phyloP scores from a whole-genome alignment of 331 rosid species.

The Telfairia occidentalis region DNA sequence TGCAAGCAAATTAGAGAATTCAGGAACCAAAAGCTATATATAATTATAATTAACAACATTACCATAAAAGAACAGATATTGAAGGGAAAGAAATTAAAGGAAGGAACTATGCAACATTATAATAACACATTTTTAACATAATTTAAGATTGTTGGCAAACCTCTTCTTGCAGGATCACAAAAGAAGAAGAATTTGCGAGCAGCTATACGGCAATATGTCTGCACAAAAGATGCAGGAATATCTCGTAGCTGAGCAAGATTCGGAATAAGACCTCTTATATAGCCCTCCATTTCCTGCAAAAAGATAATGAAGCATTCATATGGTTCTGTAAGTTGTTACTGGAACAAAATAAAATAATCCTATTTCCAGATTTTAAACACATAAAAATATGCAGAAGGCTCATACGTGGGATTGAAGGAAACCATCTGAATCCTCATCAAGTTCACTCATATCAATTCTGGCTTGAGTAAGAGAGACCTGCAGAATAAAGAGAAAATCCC shows the following conservation, averaged over 20 bases:
- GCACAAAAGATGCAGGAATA: conserved; percentile 57
- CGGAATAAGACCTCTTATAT: conserved; percentile 90
- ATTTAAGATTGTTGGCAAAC: conserved; percentile 29
- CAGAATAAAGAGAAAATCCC: conserved; percentile 17
- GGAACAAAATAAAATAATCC: neutral
- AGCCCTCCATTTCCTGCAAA: conserved; percentile 84
- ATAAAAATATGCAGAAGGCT: conserved; percentile 18
- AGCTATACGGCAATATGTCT: conserved; percentile 88
- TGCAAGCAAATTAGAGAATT: neutral
- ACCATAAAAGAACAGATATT: neutral
- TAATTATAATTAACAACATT: neutral
- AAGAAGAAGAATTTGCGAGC: conserved; percentile 96
- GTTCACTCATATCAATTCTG: conserved; percentile 97
- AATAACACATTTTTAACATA: neutral
- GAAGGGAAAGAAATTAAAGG: neutral
- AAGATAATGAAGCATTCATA: conserved; percentile 4
- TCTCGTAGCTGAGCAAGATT: conserved; percentile 90
- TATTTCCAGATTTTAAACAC: conserved; percentile 16
- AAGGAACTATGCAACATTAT: neutral
- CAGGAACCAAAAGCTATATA: neutral
- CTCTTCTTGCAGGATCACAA: conserved; percentile 96
- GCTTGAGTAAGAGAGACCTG: conserved; percentile 99
- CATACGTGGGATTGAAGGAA: conserved; percentile 83
- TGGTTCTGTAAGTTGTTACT: neutral
- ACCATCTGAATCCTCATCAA: conserved; percentile 96